A percentile compares a stretch with the other conserved stretches of the same genome.
Conservation (phyloP, 257 asterid genomes). For the Nicotiana sylvestris region DNA sequence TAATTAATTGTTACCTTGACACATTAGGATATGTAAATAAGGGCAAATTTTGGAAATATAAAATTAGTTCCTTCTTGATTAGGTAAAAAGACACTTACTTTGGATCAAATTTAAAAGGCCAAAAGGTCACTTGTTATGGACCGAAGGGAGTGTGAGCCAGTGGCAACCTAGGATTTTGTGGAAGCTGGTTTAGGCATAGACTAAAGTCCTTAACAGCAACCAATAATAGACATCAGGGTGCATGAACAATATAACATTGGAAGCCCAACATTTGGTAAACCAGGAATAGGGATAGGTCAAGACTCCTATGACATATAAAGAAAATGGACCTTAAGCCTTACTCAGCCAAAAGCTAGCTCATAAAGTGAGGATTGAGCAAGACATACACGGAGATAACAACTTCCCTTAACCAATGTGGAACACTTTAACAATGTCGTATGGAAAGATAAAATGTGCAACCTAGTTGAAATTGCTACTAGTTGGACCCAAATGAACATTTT, state of each 20-base stretch:
- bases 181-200: background rate
- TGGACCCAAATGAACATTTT: background rate
- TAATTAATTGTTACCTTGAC: too few species aligned
- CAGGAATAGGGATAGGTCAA: background rate
- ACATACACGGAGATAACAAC: background rate
- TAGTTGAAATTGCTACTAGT: background rate
- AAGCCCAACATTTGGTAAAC: conserved; percentile 3
- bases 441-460: background rate
- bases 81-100: too few species aligned
- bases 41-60: too few species aligned
- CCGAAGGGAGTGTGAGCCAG: too few species aligned
- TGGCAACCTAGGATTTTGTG: background rate
- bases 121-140: too few species aligned
- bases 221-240: background rate
- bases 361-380: background rate
- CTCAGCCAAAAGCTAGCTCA: background rate
- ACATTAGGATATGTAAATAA: too few species aligned
- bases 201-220: background rate
- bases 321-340: background rate
- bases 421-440: too few species aligned
- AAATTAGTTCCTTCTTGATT: too few species aligned
- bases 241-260: background rate
- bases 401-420: too few species aligned
- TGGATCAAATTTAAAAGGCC: too few species aligned
- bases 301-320: background rate